These are phyloP conservation scores for Murraya paniculata DNA, from an alignment of 345 rosid genomes.

Conservation along the genomic window DNA sequence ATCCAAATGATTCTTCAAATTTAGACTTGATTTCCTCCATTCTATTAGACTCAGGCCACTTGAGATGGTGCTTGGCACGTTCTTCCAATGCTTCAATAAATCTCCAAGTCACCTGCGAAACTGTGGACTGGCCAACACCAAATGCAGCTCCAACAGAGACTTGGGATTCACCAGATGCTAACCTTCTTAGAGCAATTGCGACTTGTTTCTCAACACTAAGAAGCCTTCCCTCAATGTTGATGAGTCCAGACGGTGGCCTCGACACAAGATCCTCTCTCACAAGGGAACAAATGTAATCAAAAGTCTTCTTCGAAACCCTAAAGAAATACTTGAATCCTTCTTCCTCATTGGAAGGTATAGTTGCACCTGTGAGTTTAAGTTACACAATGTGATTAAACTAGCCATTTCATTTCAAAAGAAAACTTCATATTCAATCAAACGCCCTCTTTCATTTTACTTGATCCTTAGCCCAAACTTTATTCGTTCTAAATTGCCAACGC, in stretches of 20 bases:
- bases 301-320: conserved; percentile 77
- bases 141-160: conserved; percentile 91
- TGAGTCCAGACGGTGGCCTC: conserved; percentile 91
- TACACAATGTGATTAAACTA: conserved; percentile 11
- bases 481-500: neutral
- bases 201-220: conserved; percentile 97
- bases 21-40: conserved; percentile 63
- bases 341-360: conserved; percentile 57
- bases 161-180: conserved; percentile 97
- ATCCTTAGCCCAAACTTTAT: neutral
- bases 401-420: conserved; percentile 2
- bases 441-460: neutral
- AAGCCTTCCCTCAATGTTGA: conserved; percentile 95
- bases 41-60: conserved; percentile 73
- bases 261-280: conserved; percentile 88
- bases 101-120: conserved; percentile 98
- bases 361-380: conserved; percentile 32
- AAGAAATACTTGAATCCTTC: conserved; percentile 92
- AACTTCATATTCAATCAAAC: neutral
- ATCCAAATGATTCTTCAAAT: conserved; percentile 58
- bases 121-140: conserved; percentile 95
- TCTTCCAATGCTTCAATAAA: conserved; percentile 95
- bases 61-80: conserved; percentile 80
- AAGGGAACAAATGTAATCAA: conserved; percentile 80
- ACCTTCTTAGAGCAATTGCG: conserved; percentile 80